Conservation (phyloP, 306 rosid species). For the Medicago lupulina region DNA sequence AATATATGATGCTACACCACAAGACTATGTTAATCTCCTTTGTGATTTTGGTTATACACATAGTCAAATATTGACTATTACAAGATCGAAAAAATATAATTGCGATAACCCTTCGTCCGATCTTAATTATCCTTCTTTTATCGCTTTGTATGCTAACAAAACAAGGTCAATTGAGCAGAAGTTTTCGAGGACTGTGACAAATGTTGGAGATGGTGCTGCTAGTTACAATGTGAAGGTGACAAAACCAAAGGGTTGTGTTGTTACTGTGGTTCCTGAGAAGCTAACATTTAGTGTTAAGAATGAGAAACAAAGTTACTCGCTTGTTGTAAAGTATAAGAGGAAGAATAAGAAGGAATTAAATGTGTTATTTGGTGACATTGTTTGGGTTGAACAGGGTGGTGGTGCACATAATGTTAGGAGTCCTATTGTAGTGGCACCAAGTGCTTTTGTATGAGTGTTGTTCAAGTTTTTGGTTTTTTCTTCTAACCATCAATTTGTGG, state of each 20-base stretch:
- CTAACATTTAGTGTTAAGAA: constrained; percentile 42
- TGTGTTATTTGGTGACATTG: constrained; percentile 42
- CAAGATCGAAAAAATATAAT: constrained; percentile 48
- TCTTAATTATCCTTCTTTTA: constrained; percentile 65
- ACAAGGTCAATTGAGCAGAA: neutral
- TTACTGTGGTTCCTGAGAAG: constrained; percentile 50
- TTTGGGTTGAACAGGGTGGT: constrained; percentile 50
- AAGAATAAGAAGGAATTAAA: neutral
- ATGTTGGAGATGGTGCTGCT: constrained; percentile 60
- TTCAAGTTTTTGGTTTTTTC: neutral
- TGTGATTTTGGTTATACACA: constrained; percentile 48
- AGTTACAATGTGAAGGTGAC: constrained; percentile 48
- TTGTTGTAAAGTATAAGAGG: constrained; percentile 37
- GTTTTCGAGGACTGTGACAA: constrained; percentile 55
- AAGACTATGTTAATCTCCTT: constrained; percentile 59
- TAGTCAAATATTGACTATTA: constrained; percentile 49
- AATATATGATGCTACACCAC: constrained; percentile 59
- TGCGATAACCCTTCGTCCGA: constrained; percentile 51
- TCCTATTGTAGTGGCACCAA: constrained; percentile 49
- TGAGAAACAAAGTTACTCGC: constrained; percentile 51
- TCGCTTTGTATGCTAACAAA: constrained; percentile 37
- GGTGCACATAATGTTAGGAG: constrained; percentile 46
- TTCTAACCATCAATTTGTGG: neutral
- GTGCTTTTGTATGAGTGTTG: constrained; percentile 7
- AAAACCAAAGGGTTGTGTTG: constrained; percentile 43